phyloP scores from a whole-genome alignment of 192 early-diverging fungal genomes.

The Dissophora ornata region DNA sequence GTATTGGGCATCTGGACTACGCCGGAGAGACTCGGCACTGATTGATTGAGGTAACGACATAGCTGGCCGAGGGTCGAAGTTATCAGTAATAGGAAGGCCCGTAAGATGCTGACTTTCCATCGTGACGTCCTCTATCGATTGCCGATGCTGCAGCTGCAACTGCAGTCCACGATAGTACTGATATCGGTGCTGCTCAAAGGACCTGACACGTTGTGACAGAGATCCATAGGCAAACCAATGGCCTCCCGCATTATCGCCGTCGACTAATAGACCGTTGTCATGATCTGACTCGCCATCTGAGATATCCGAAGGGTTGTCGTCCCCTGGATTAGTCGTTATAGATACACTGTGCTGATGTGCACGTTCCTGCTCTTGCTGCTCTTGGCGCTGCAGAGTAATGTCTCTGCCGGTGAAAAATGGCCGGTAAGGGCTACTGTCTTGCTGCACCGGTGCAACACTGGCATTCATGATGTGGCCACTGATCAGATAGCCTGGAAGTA shows the following conservation, averaged over 20 bases:
- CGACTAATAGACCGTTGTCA: background rate
- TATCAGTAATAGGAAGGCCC: background rate
- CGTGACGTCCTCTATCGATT: no score
- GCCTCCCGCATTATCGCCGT: background rate
- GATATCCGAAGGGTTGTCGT: background rate
- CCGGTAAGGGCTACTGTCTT: constrained; percentile 17
- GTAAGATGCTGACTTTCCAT: no score
- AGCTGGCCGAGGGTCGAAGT: background rate
- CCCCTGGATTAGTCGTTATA: background rate
- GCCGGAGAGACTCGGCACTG: background rate
- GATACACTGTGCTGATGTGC: background rate
- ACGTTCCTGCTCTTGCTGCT: background rate
- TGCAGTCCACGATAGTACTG: constrained; percentile 1
- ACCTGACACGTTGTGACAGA: background rate
- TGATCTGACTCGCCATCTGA: constrained; percentile 1
- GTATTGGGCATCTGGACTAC: background rate
- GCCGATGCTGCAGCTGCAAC: constrained; percentile 7
- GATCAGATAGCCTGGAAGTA: background rate
- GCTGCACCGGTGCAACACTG: background rate
- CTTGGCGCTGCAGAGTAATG: constrained; percentile 6
- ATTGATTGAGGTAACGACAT: background rate
- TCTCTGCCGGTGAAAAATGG: constrained; percentile 43
- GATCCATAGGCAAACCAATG: constrained; percentile 39
- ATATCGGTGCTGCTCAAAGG: constrained; percentile 23
- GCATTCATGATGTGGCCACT: background rate